Evolutionary conservation across 257 asterid genomes (phyloP), one percentile per base, ranked within the genome.

Genomic region (Dorcoceras hygrometricum): DNA sequence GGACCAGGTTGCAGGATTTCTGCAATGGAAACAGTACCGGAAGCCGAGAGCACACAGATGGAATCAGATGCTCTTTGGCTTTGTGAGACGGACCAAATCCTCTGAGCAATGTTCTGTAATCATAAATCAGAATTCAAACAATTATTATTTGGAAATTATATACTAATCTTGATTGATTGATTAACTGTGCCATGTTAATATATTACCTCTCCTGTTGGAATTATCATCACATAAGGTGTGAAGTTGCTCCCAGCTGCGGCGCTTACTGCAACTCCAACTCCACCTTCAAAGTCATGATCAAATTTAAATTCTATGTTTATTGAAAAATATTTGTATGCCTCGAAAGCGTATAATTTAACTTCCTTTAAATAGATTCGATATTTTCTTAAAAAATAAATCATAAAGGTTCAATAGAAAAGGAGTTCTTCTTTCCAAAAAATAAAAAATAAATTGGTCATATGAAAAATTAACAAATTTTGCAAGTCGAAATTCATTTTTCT

Each of bases 21-120:
- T 1, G 83, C 88, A 4, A 10, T 34, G 27, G 85, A 77, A 53
- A 80, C 34, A 0, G 75, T 60, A 6, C 88, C 88, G 12, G 71
- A 25, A 10, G 85, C 88, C 18, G 85, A 77, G 4, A 79, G 54
- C 14, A 79, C 69, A 59, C 79, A 75, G 6, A 80, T 20, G 3
- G 88, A 82, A 26, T 80, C 83, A 23, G 56, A 54, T 24, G 70
- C 76, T 39, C 6, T 53, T 29, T 77, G 68, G 23, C 4, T 57
- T 29, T 77, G 68, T n/a, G 77, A 77, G 68, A 75, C 75, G 12
- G 77, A 65, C 78, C 68, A 59, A 5, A 79, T 69, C 28, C 22
- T 80, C 43, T 82, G 64, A 50, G 62, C 74, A 25, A 82, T 75
- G 60, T 82, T 72, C 88, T 82, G 85, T 73, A 55, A 11, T 10